phyloP scores from a whole-genome alignment of 1,139 yeast species.

The Saccharomyces pastorianus region DNA sequence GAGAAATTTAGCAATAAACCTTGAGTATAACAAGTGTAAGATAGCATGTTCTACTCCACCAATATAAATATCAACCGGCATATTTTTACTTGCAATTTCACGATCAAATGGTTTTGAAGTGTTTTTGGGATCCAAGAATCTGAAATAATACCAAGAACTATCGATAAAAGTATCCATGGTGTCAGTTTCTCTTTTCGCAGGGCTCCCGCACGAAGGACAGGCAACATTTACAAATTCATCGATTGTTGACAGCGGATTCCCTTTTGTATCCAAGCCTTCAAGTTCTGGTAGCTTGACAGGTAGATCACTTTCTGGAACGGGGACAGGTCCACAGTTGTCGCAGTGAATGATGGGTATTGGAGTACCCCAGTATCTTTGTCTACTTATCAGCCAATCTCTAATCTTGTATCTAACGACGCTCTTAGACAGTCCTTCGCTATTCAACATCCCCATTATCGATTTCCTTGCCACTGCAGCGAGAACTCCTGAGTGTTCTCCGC shows the following conservation, averaged over 20 bases:
- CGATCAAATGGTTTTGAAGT: constrained; percentile 42
- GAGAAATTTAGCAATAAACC: constrained; percentile 77
- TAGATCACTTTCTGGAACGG: constrained; percentile 77
- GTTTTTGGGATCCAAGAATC: constrained; percentile 73
- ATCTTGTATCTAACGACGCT: constrained; percentile 51
- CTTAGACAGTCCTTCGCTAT: constrained; percentile 37
- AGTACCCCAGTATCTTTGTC: constrained; percentile 98
- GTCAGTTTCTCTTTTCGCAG: constrained; percentile 85
- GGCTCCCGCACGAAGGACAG: constrained; percentile 74
- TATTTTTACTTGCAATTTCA: constrained; percentile 42
- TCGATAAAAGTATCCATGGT: constrained; percentile 99
- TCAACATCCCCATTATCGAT: constrained; percentile 40
- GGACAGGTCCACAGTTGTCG: constrained; percentile 72
- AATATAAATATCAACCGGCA: constrained; percentile 85
- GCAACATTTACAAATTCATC: constrained; percentile 62
- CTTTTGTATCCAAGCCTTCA: constrained; percentile 43
- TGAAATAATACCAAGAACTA: constrained; percentile 90
- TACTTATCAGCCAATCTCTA: constrained; percentile 88
- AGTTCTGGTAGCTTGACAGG: constrained; percentile 74
- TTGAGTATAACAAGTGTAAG: constrained; percentile 72
- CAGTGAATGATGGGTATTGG: constrained; percentile 95
- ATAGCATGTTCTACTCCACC: constrained; percentile 98
- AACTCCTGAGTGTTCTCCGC: constrained; percentile 49
- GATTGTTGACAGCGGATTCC: constrained; percentile 64
- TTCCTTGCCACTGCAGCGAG: constrained; percentile 44